These are phyloP conservation scores for Ganoderma resinaceum DNA, from an alignment of 1,284 basidiomycete genomes.

Conservation along the genomic window DNA sequence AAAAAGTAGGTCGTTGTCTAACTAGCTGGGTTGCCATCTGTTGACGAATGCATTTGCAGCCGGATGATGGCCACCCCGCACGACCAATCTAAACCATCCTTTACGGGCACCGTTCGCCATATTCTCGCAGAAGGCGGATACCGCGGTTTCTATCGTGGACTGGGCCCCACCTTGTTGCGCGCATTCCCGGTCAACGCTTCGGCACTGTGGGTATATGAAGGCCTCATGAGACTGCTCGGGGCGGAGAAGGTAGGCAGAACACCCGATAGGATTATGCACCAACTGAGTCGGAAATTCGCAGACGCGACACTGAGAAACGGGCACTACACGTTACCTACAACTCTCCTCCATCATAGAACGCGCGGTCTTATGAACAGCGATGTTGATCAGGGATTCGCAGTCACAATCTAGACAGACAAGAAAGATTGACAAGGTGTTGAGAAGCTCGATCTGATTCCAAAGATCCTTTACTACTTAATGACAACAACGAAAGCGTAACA, in stretches of 20 bases:
- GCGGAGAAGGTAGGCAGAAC: constrained; percentile 62
- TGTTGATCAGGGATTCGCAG: background rate
- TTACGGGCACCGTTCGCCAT: constrained; percentile 52
- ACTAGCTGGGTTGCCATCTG: background rate
- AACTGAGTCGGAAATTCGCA: constrained; percentile 21
- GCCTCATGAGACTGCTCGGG: constrained; percentile 64
- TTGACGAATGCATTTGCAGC: constrained; percentile 40
- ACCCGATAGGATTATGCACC: background rate
- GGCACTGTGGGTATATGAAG: constrained; percentile 77
- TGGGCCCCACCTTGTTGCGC: constrained; percentile 66
- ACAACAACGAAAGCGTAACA: constrained; percentile 5
- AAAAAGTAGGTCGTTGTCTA: constrained; percentile 64
- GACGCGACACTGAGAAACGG: background rate
- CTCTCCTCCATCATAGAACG: background rate
- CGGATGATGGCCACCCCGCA: constrained; percentile 66
- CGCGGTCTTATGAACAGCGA: background rate
- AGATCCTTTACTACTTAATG: background rate
- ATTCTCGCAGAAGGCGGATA: constrained; percentile 59
- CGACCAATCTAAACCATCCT: constrained; percentile 54
- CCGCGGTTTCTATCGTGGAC: constrained; percentile 67
- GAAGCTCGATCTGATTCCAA: background rate
- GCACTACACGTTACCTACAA: background rate
- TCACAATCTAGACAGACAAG: background rate
- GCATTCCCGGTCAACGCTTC: constrained; percentile 79
- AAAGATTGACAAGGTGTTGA: no score